Evolutionary conservation across 176 grass and related monocot genomes (phyloP), one percentile per base, ranked within the genome.

Genomic region (Triticum timopheevii): DNA sequence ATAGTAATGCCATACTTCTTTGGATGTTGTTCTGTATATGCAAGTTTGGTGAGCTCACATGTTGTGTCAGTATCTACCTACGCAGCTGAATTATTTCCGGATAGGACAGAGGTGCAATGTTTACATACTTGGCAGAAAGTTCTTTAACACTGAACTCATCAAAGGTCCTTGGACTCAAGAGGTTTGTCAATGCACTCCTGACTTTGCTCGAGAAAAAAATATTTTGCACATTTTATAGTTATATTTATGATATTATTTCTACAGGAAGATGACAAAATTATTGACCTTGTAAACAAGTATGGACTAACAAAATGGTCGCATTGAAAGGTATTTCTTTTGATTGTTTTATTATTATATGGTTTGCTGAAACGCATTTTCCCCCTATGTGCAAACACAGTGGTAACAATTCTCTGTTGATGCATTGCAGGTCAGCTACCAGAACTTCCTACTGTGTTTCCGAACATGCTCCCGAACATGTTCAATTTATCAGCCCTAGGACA

Each of bases 181-280:
- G 94, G 97, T 98, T 91, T 87, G 92, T 82, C 81, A 38, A 15
- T 90, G 45, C 56, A 35, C 49, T 25, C 25, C 80, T 76, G 12
- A 73, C 81, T 89, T 75, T 31, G 10, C 69, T 80, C 31, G 24
- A 64, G 42, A 71, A 58, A 45, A 42, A 86, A 81, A 28, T 13
- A 63, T 83, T 10, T 42, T 42, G 40, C 40, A 42, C 40, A 42
- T 42, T 42, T 42, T 42, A 42, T 42, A 42, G 40, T 42, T 42
- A 10, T 42, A 11, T 42, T 42, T 42, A 42, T 42, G 40, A 42
- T 42, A 42, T 42, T 10, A 10, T 39, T 42, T 42, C 40, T 11
- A 42, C 10, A 42, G 40, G 40, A 98, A 94, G 92, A 96, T 93
- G 88, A 96, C 45, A 87, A 94, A 87, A 96, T 98, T 16, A 85